Evolutionary conservation across 164 flowering plant species (phyloP), one percentile per base, ranked within the genome.

Genomic region (Tetracentron sinense): DNA sequence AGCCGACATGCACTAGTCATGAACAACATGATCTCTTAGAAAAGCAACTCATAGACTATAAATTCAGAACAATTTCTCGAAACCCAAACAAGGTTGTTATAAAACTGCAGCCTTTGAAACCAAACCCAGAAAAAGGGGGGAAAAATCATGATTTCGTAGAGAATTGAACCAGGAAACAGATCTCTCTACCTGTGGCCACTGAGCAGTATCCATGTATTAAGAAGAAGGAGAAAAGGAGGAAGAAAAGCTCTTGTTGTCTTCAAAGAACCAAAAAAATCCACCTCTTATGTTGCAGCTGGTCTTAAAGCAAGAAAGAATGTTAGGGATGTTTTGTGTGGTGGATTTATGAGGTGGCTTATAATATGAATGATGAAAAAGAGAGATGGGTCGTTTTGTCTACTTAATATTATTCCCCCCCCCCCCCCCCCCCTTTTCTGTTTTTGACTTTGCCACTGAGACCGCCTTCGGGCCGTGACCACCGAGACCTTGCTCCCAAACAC

Each of bases 111-210:
- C 15, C 54, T 21, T 46, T 20, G 44, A 33, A 58, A n/a, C n/a
- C n/a, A n/a, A 70, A 54, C 56, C 42, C 20, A 33, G 29, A 42
- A 10, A 48, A 31, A 28, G 29, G 10, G 28, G 30, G 20, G 35
- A 20, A 64, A 47, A 51, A 52, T 30, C 15, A 28, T n/a, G 22
- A 47, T 35, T 42, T 48, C 22, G 38, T 1, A 56, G 48, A 65
- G 15, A 63, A 7, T 66, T 42, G 27, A 6, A 31, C 25, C 20
- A 47, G 31, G 42, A 47, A 35, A 50, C 29, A 33, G 67, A 54
- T 23, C 60, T 69, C 28, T 60, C 27, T 82, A 85, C 91, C 89
- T 88, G 95, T 67, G 88, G 90, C 90, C 90, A 86, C 44, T 81
- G 86, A 73, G 88, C 86, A 56, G 91, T 81, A 65, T 88, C 88